These are phyloP conservation scores for Mrakia frigida DNA, from an alignment of 768 basidiomycete genomes.

Conservation along the genomic window DNA sequence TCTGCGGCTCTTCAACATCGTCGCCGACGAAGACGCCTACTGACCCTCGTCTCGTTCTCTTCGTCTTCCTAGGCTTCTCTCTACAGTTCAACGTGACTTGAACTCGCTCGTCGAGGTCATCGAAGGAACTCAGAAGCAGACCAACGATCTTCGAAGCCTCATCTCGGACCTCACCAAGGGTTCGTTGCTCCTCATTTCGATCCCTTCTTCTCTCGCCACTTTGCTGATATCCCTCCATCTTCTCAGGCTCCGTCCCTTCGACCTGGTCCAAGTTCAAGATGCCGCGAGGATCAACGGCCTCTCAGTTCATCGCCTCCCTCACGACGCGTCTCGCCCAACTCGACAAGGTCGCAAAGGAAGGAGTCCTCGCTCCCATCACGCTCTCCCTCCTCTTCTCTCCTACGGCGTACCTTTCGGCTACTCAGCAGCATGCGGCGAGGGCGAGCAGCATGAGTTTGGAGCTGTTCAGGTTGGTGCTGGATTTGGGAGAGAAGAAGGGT, in stretches of 20 bases:
- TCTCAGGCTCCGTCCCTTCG: conserved; percentile 76
- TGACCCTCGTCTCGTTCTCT: neutral
- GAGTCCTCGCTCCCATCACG: conserved; percentile 59
- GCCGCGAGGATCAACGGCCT: conserved; percentile 69
- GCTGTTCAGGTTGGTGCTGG: conserved; percentile 70
- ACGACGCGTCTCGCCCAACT: conserved; percentile 76
- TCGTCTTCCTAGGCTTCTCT: conserved; percentile 56
- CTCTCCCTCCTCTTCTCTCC: conserved; percentile 94
- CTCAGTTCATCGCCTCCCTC: conserved; percentile 74
- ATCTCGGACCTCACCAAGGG: conserved; percentile 89
- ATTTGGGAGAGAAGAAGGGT: conserved; percentile 73
- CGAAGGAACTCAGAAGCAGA: conserved; percentile 83
- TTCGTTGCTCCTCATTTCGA: conserved; percentile 40
- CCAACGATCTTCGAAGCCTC: conserved; percentile 86
- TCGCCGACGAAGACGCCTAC: neutral
- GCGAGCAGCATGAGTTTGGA: conserved; percentile 88
- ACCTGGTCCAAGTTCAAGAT: conserved; percentile 91
- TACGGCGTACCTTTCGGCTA: conserved; percentile 92
- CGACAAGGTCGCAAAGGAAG: conserved; percentile 63
- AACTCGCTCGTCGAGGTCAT: conserved; percentile 75
- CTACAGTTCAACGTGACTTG: conserved; percentile 73
- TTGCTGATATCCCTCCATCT: conserved; percentile 29
- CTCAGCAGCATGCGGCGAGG: conserved; percentile 91
- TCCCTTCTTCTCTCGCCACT: neutral
- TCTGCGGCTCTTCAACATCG: neutral